Evolutionary conservation across 192 early-diverging fungal genomes (phyloP), one percentile per base, ranked within the genome.

Genomic region (Rhizoclosmatium sp.): DNA sequence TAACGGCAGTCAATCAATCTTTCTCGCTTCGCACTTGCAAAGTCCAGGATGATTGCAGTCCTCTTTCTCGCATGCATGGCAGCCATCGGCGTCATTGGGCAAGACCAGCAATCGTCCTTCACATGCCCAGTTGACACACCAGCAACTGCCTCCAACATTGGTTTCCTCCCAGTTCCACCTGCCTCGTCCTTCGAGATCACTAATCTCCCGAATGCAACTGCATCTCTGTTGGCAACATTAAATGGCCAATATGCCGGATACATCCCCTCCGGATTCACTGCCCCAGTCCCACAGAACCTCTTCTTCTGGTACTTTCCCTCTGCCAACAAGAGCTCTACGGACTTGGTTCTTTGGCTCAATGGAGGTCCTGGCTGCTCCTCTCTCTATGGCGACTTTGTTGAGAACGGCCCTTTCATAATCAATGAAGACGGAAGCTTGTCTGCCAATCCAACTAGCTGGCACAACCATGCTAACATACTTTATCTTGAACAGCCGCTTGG

Each of bases 401-500:
- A 82, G 45, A 82, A 78, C 42, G 76, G 76, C 21, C 76, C 76
- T 2, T 4, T 78, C 5, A 10, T 9, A 7, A 69, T 69, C 16
- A 47, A 12, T 14, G 21, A 16, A n/a, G 58, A 75, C 41, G 80
- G 65, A 3, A 46, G 42, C 14, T 42, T 82, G 23, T 9, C 12
- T 31, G 58, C 39, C 12, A 82, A 82, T 64, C 59, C 62, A 44
- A 56, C 82, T 56, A 66, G 45, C 7, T 82, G 82, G 82, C 69
- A 82, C 47, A 46, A 78, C 31, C 69, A 82, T 42, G 59, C 82
- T 1, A 82, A 82, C 54, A 23, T 82, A 4, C 46, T 82, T 2
- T 82, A 78, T 49, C 47, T 82, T 39, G 82, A 82, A 40, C 82
- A 82, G 59, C 82, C 82, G 14, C 65, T 70, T 19, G 82, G 82